Evolutionary conservation across 1,284 basidiomycete species (phyloP).

Genomic region (Apiotrichum gracile): DNA sequence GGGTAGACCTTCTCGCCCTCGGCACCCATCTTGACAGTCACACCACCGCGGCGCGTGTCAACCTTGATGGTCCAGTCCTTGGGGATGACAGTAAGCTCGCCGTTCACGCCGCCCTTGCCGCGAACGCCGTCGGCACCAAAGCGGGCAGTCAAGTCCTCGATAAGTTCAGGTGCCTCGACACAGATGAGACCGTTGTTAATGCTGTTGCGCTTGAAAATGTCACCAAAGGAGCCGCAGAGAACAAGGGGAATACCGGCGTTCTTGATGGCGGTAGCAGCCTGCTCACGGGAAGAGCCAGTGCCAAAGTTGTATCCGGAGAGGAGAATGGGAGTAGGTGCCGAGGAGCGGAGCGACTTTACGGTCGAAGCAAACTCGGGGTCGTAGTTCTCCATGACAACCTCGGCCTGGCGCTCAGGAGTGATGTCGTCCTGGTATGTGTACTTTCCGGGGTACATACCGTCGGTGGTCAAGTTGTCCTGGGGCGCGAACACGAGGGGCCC

Average conservation of each 20-base stretch:
- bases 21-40: constrained; percentile 53
- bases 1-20: constrained; percentile 57
- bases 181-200: constrained; percentile 99
- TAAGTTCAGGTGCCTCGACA: constrained; percentile 82
- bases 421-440: constrained; percentile 99
- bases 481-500: constrained; percentile 87
- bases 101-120: constrained; percentile 67
- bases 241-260: constrained; percentile 89
- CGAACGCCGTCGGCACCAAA: constrained; percentile 69
- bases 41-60: constrained; percentile 62
- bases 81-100: constrained; percentile 73
- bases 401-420: constrained; percentile 84
- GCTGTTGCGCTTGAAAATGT: constrained; percentile 98
- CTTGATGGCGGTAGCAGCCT: constrained; percentile 95
- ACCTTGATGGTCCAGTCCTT: constrained; percentile 59
- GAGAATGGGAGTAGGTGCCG: constrained; percentile 56
- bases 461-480: constrained; percentile 96
- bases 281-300: constrained; percentile 96
- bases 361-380: constrained; percentile 77
- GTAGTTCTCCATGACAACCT: constrained; percentile 98
- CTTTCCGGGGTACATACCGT: constrained; percentile 98
- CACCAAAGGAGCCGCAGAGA: constrained; percentile 93
- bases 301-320: constrained; percentile 98
- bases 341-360: constrained; percentile 57
- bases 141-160: constrained; percentile 70